These are phyloP conservation scores for Pestalotiopsis sp. DNA, from an alignment of 2,329 filamentous ascomycete species.

Conservation along the genomic window DNA sequence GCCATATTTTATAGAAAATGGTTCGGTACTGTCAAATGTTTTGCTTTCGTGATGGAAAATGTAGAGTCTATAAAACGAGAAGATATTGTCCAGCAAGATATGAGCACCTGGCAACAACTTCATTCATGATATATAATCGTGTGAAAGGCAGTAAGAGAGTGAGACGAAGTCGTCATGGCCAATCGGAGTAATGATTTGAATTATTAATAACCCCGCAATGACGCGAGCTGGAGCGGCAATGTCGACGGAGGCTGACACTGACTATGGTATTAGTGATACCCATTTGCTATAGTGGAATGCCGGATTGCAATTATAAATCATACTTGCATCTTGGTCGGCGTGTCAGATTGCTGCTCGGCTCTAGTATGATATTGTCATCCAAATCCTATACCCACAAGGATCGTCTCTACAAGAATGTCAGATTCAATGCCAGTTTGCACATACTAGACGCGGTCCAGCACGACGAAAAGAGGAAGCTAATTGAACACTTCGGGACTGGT, in stretches of 20 bases:
- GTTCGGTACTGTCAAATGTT: not conserved
- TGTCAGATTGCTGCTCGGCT: not conserved
- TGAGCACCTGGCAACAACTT: not conserved
- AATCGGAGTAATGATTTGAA: not conserved
- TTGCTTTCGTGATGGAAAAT: not conserved
- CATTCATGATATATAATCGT: not conserved
- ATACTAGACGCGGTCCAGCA: too few relatives aligned
- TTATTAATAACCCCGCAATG: constrained; percentile 10
- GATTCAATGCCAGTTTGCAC: too few relatives aligned
- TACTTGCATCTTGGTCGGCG: not conserved
- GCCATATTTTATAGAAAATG: constrained; percentile 14
- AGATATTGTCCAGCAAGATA: too few relatives aligned
- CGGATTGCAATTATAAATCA: not conserved
- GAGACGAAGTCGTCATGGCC: not conserved
- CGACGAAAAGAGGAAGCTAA: too few relatives aligned
- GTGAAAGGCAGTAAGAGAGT: not conserved
- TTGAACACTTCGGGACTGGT: too few relatives aligned
- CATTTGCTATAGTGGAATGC: not conserved
- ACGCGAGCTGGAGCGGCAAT: not conserved
- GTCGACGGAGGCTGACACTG: not conserved
- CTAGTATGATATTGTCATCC: not conserved
- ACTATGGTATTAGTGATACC: not conserved
- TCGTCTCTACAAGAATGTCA: too few relatives aligned
- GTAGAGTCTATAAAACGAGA: not conserved
- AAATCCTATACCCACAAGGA: not conserved